Conservation (phyloP, 495 filamentous ascomycete species). For the Hyaloscypha hepaticicola region DNA sequence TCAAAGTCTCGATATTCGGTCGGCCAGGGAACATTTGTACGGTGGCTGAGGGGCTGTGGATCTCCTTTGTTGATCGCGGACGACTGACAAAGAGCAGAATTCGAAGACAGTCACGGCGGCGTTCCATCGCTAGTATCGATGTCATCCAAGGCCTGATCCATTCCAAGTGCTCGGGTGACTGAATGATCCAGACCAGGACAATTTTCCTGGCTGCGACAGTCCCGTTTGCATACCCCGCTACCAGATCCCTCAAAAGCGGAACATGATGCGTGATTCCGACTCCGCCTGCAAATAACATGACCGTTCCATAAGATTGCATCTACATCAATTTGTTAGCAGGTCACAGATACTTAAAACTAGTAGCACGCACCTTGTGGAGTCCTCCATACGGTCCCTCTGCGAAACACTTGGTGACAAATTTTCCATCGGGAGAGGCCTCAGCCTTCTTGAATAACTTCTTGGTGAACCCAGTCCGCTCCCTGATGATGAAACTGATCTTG, state of each 20-base stretch:
- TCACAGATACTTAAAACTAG: neutral
- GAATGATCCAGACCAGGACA: constrained; percentile 87
- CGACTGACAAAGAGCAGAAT: constrained; percentile 90
- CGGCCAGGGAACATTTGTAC: constrained; percentile 85
- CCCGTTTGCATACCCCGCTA: constrained; percentile 64
- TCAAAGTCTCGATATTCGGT: constrained; percentile 63
- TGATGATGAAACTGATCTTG: constrained; percentile 74
- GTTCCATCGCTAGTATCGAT: constrained; percentile 79
- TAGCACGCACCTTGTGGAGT: constrained; percentile 51
- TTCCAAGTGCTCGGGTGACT: constrained; percentile 81
- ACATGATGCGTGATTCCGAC: constrained; percentile 90
- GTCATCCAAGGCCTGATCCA: constrained; percentile 98
- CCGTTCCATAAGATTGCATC: constrained; percentile 70
- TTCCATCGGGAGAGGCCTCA: constrained; percentile 53
- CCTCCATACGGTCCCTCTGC: constrained; percentile 86
- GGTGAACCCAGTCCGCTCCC: constrained; percentile 82
- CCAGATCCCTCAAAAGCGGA: constrained; percentile 70
- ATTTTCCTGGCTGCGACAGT: constrained; percentile 77
- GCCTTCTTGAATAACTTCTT: constrained; percentile 69
- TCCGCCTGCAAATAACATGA: constrained; percentile 82
- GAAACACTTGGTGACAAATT: constrained; percentile 59
- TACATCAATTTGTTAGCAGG: neutral
- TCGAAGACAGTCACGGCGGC: constrained; percentile 74
- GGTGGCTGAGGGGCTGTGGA: constrained; percentile 73
- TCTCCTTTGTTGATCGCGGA: constrained; percentile 74